Evolutionary conservation across 352 stramenopile genomes (phyloP).

Genomic region (Phytophthora multivora): DNA sequence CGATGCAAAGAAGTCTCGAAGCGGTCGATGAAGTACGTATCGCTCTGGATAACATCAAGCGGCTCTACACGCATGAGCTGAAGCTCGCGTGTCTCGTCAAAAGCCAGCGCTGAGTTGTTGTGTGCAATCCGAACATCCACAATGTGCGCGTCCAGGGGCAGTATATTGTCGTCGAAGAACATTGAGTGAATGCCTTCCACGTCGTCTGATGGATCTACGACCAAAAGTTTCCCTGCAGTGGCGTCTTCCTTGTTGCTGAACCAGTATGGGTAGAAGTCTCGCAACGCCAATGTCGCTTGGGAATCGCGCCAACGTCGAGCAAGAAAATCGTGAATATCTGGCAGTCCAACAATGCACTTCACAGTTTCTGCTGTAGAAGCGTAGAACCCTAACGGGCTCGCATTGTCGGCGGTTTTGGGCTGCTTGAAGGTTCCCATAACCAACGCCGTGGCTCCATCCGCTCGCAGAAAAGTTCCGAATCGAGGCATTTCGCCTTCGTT

Average conservation of each 20-base stretch:
- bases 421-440: constrained; percentile 81
- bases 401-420: constrained; percentile 33
- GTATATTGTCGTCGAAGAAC: constrained; percentile 88
- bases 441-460: constrained; percentile 52
- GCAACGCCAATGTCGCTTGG: constrained; percentile 69
- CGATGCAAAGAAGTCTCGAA: constrained; percentile 40
- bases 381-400: constrained; percentile 47
- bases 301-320: constrained; percentile 46
- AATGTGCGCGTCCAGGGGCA: constrained; percentile 70
- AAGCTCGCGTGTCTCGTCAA: constrained; percentile 44
- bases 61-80: constrained; percentile 71
- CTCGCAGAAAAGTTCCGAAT: constrained; percentile 71
- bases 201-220: constrained; percentile 37
- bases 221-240: constrained; percentile 62
- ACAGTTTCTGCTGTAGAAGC: constrained; percentile 1
- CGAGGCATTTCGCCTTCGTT: constrained; percentile 27
- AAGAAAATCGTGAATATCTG: constrained; percentile 59
- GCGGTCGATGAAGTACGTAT: constrained; percentile 61
- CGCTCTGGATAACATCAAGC: constrained; percentile 57
- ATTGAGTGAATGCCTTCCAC: constrained; percentile 44
- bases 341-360: constrained; percentile 46
- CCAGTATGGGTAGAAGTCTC: constrained; percentile 83
- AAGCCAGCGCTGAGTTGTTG: constrained; percentile 34
- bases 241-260: constrained; percentile 58
- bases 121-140: constrained; percentile 56